Conservation (phyloP, 495 filamentous ascomycete species). For the Bacidia rubella region DNA sequence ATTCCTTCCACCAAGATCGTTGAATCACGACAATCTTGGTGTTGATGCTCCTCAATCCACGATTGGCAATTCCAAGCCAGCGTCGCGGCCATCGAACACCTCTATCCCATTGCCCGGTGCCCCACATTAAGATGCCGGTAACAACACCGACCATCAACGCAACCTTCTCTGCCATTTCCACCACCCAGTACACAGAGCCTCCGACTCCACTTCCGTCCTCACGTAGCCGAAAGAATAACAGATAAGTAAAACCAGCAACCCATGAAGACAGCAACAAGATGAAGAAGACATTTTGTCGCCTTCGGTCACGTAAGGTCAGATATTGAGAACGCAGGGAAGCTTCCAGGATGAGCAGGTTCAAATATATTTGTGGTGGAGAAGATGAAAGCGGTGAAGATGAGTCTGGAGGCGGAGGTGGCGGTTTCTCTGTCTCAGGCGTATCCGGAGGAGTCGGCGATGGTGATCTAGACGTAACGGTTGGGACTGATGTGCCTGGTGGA, state of each 20-base stretch:
- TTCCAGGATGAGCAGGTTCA: constrained; percentile 95
- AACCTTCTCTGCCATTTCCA: constrained; percentile 78
- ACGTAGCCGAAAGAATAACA: constrained; percentile 74
- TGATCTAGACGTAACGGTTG: constrained; percentile 10
- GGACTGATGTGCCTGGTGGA: constrained; percentile 30
- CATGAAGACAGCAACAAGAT: constrained; percentile 63
- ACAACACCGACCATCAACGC: constrained; percentile 77
- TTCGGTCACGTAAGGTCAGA: constrained; percentile 71
- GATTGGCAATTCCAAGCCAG: constrained; percentile 78
- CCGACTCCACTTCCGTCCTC: constrained; percentile 85
- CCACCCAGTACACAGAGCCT: constrained; percentile 88
- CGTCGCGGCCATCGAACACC: constrained; percentile 88
- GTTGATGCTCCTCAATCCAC: constrained; percentile 82
- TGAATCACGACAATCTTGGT: constrained; percentile 85
- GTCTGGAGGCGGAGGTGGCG: constrained; percentile 59
- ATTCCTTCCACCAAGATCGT: constrained; percentile 71
- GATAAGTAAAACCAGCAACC: constrained; percentile 72
- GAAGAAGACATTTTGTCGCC: constrained; percentile 93
- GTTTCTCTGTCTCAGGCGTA: constrained; percentile 29
- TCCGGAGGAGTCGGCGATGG: constrained; percentile 23
- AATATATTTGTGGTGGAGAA: constrained; percentile 92
- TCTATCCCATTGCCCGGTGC: constrained; percentile 86
- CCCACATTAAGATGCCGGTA: constrained; percentile 74
- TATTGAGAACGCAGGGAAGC: constrained; percentile 88
- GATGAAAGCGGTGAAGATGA: constrained; percentile 82